Conservation (phyloP, 495 filamentous ascomycete species). For the Aspergillus affinis region DNA sequence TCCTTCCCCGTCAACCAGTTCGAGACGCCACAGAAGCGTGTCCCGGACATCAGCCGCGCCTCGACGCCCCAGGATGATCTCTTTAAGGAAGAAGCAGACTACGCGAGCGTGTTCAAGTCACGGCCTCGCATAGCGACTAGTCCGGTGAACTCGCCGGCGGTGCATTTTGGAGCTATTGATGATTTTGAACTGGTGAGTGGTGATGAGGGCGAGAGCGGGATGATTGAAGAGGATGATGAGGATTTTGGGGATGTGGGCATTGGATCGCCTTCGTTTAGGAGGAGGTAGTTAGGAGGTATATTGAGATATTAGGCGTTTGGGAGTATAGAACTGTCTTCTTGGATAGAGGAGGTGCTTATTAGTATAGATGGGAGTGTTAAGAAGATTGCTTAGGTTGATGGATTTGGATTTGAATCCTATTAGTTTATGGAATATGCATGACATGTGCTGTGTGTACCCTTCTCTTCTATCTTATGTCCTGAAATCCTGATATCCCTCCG, state of each 20-base stretch:
- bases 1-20: constrained; percentile 64
- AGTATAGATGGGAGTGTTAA: too few species aligned
- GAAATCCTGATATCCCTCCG: neutral
- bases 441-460: too few species aligned
- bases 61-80: constrained; percentile 58
- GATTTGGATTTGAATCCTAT: too few species aligned
- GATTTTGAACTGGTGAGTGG: constrained; percentile 30
- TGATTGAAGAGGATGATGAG: neutral
- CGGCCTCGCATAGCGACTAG: constrained; percentile 76
- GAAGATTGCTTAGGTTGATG: too few species aligned
- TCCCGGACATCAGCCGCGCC: constrained; percentile 29
- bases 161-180: constrained; percentile 39
- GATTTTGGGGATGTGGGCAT: constrained; percentile 4
- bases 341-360: too few species aligned
- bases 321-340: too few species aligned
- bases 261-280: constrained; percentile 10
- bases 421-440: too few species aligned
- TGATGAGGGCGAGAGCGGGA: constrained; percentile 4
- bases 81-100: constrained; percentile 68
- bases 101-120: constrained; percentile 83
- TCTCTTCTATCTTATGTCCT: too few species aligned
- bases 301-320: too few species aligned
- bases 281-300: neutral
- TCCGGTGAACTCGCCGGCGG: constrained; percentile 62
- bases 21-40: constrained; percentile 43